A percentile compares a stretch with the other conserved stretches of the same genome.
phyloP scores from a whole-genome alignment of 2,329 filamentous ascomycete species.

The Aspergillus pseudoviridinutans region DNA sequence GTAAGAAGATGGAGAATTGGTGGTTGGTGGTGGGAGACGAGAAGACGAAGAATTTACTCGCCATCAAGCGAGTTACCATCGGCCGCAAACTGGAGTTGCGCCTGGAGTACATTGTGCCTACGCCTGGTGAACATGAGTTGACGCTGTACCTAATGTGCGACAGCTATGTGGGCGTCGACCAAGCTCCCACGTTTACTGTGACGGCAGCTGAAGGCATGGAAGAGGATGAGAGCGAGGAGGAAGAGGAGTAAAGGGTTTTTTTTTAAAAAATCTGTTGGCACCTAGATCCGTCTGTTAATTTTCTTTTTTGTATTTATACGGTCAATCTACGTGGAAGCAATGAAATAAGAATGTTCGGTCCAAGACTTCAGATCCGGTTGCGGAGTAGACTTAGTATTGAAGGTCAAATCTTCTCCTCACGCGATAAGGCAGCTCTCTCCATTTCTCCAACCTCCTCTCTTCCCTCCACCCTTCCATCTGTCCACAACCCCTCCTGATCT shows the following conservation, averaged over 20 bases:
- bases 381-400: too few relatives aligned
- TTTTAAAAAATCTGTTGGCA: conserved; percentile 11
- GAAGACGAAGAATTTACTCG: conserved; percentile 77
- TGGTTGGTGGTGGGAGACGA: conserved; percentile 97
- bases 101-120: conserved; percentile 85
- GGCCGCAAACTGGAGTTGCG: conserved; percentile 71
- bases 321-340: conserved; percentile 8
- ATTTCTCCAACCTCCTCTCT: neutral
- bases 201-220: conserved; percentile 90
- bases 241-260: conserved; percentile 50
- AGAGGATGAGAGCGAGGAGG: conserved; percentile 82
- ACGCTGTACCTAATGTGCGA: conserved; percentile 96
- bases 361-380: neutral
- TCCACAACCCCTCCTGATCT: neutral
- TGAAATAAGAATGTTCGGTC: conserved; percentile 9
- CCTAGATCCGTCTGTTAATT: conserved; percentile 11
- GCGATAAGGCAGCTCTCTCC: neutral
- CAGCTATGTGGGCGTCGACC: conserved; percentile 93
- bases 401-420: neutral
- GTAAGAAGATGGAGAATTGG: conserved; percentile 94
- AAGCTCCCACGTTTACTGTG: conserved; percentile 85
- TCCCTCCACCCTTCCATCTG: neutral
- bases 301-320: conserved; percentile 9
- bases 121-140: conserved; percentile 78
- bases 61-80: conserved; percentile 92